Conservation (phyloP, 345 rosid species). For the Salix udensis region DNA sequence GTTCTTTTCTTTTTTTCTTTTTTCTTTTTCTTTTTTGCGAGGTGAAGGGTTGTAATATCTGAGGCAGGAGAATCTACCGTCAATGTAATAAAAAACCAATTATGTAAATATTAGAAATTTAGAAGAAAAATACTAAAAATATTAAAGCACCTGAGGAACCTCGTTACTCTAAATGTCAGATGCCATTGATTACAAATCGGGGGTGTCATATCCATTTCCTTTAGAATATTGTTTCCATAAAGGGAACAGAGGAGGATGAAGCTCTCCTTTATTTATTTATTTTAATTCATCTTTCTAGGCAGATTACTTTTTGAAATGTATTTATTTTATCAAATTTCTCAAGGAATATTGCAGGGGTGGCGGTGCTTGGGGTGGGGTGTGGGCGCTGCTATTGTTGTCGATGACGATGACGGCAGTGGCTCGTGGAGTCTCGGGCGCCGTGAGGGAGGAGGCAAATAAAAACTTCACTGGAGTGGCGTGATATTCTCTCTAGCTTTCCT, state of each 20-base stretch:
- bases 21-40: neutral
- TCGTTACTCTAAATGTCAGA: neutral
- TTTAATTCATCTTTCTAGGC: slow-evolving; percentile 32
- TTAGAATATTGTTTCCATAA: slow-evolving; percentile 14
- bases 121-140: neutral
- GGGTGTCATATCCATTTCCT: neutral
- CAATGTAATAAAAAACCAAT: slow-evolving; percentile 11
- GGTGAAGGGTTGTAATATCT: neutral
- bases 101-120: neutral
- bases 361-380: neutral
- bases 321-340: no score
- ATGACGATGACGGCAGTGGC: slow-evolving; percentile 43
- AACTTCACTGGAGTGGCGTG: slow-evolving; percentile 44
- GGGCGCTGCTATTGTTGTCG: neutral
- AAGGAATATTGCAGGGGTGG: neutral
- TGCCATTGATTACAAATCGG: neutral
- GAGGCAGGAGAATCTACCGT: neutral
- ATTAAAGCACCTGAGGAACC: neutral
- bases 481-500: slow-evolving; percentile 28
- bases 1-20: neutral
- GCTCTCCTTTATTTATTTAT: neutral
- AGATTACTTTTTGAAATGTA: neutral
- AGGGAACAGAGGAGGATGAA: slow-evolving; percentile 34
- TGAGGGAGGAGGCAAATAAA: slow-evolving; percentile 16
- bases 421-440: slow-evolving; percentile 68